Conservation (phyloP, 768 basidiomycete species). For the Serendipita sp. region DNA sequence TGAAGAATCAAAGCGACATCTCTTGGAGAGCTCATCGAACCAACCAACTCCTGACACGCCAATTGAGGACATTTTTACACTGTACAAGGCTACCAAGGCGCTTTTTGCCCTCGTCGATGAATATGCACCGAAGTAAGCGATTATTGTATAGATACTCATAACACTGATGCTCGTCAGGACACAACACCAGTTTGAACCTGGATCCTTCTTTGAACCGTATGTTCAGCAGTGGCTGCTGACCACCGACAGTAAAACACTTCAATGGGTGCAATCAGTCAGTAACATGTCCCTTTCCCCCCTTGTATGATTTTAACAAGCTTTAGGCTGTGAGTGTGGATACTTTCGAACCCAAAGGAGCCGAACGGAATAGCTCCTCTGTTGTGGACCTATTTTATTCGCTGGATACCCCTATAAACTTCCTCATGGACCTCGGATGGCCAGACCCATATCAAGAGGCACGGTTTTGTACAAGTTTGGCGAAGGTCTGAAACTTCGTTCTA, state of each 20-base stretch:
- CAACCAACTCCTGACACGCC: constrained; percentile 75
- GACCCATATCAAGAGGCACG: constrained; percentile 76
- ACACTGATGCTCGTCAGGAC: constrained; percentile 20
- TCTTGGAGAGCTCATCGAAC: constrained; percentile 72
- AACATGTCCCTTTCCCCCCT: not conserved
- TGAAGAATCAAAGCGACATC: constrained; percentile 48
- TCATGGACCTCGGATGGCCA: constrained; percentile 83
- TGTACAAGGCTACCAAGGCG: constrained; percentile 65
- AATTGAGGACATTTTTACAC: constrained; percentile 75
- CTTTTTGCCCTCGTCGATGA: constrained; percentile 66
- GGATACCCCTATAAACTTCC: constrained; percentile 72
- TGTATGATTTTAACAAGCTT: constrained; percentile 8
- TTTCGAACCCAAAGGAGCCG: constrained; percentile 62
- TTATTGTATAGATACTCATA: not conserved
- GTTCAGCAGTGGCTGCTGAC: constrained; percentile 78
- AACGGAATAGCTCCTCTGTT: constrained; percentile 92
- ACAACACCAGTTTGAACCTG: constrained; percentile 45
- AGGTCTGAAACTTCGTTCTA: constrained; percentile 31
- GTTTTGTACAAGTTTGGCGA: constrained; percentile 78
- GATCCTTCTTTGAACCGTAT: constrained; percentile 71
- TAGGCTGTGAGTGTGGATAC: constrained; percentile 74
- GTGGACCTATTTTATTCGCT: constrained; percentile 91
- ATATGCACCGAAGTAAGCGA: constrained; percentile 58
- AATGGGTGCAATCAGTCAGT: constrained; percentile 87
- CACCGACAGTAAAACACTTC: constrained; percentile 74